Evolutionary conservation across 371 early-diverging fungal genomes (phyloP).

Genomic region (Mortierella sp.): DNA sequence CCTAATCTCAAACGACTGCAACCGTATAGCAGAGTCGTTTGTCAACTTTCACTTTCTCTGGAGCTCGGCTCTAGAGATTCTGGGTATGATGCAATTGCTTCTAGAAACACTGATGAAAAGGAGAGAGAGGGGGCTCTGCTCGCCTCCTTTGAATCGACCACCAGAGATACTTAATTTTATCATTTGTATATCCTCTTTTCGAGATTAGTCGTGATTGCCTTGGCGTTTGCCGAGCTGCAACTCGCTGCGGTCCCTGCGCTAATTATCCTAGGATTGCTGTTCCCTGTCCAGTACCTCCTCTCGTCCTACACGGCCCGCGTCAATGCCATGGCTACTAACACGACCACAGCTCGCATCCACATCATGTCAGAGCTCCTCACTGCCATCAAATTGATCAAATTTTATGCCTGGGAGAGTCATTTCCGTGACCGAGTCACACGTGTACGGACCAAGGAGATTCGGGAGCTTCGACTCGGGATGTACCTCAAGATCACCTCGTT

Average conservation of each 20-base stretch:
- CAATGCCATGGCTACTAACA: slow-evolving; percentile 59
- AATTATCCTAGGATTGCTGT: slow-evolving; percentile 63
- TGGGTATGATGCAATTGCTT: slow-evolving; percentile 33
- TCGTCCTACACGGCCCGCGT: slow-evolving; percentile 39
- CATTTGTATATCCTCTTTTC: slow-evolving; percentile 2
- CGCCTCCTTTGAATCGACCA: no score
- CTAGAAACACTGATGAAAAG: no score
- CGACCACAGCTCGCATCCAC: slow-evolving; percentile 71
- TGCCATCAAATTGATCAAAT: slow-evolving; percentile 80
- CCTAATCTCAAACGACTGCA: slow-evolving; percentile 67
- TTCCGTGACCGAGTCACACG: slow-evolving; percentile 55
- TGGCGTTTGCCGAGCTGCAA: slow-evolving; percentile 64
- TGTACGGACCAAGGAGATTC: slow-evolving; percentile 63
- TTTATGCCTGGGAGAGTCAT: slow-evolving; percentile 77
- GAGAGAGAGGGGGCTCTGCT: no score
- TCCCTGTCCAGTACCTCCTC: slow-evolving; percentile 72
- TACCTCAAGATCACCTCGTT: slow-evolving; percentile 62
- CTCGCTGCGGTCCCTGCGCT: slow-evolving; percentile 65
- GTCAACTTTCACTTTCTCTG: slow-evolving; percentile 77
- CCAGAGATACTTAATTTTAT: no score
- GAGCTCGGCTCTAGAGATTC: slow-evolving; percentile 73
- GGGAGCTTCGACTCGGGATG: slow-evolving; percentile 56
- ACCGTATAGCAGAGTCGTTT: slow-evolving; percentile 70
- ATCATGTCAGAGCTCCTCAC: slow-evolving; percentile 78
- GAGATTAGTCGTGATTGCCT: slow-evolving; percentile 54